Evolutionary conservation across 1,284 basidiomycete species (phyloP), one percentile per base, ranked within the genome.

Genomic region (Kwoniella shivajii): DNA sequence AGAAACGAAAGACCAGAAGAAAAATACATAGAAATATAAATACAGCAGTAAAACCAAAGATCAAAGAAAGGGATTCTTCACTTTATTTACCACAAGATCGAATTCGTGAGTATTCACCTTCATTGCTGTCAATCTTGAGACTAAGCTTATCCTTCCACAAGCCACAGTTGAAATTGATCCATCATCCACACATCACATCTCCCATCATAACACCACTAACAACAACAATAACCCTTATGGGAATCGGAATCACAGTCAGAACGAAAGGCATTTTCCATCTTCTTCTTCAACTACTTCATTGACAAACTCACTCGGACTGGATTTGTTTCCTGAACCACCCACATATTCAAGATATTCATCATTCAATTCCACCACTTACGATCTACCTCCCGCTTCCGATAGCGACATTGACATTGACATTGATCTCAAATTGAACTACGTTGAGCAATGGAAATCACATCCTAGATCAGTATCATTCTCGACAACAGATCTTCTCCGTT

Each of bases 161-260:
- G 42, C 51, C 51, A 54, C 51, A 46, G 36, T 39, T 36, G 33
- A 43, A 46, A 46, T 46, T 29, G 44, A n/a, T 29, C 20, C 44
- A 46, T 30, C 42, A 24, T 46, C 44, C 44, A 29, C 44, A 26
- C 24, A 6, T 26, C 27, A 42, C 39, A 20, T 42, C 39, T 26
- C 39, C 39, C 22, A 24, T n/a, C n/a, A n/a, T n/a, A n/a, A n/a
- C 39, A 20, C 39, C 39, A 26, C 27, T 26, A 42, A 20, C 39
- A 10, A 42, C 39, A n/a, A n/a, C n/a, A n/a, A n/a, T n/a, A n/a
- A n/a, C n/a, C n/a, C n/a, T n/a, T n/a, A n/a, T n/a, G n/a, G n/a
- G n/a, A n/a, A n/a, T n/a, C n/a, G n/a, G n/a, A n/a, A n/a, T n/a
- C n/a, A n/a, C n/a, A n/a, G n/a, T n/a, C n/a, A n/a, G 39, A 42